Conservation (phyloP, 2,329 filamentous ascomycete genomes). For the Trichoderma lentiforme region DNA sequence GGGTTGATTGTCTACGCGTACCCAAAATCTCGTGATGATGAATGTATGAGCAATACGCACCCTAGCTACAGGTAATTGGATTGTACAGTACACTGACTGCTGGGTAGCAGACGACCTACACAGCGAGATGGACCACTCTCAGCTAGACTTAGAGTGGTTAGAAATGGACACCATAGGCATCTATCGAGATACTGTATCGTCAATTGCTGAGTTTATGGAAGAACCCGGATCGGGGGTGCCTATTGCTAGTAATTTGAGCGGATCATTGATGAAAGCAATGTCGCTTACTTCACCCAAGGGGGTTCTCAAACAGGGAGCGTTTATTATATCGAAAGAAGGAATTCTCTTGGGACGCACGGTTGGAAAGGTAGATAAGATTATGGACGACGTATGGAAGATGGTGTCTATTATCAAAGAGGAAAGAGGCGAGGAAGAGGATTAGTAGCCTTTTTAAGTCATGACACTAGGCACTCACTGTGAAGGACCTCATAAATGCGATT, state of each 20-base stretch:
- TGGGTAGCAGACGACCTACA: neutral
- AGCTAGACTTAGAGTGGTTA: neutral
- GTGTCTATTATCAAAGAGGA: fast-evolving
- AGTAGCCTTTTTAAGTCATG: neutral
- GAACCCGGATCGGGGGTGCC: fast-evolving
- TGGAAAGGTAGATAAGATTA: neutral
- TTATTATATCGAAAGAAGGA: neutral
- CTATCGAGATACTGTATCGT: neutral
- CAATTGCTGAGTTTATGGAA: neutral
- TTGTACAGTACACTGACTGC: neutral
- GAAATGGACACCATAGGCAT: neutral
- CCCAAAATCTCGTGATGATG: neutral
- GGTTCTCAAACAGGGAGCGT: neutral
- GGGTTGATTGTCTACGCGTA: neutral
- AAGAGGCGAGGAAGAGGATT: neutral
- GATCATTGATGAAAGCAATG: neutral
- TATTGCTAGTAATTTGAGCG: neutral
- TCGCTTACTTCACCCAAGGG: neutral
- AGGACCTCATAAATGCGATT: neutral
- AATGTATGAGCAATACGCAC: neutral
- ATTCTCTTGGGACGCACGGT: neutral
- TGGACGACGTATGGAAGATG: neutral
- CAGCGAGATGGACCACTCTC: neutral
- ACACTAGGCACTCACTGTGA: neutral
- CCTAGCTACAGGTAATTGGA: neutral